A percentile compares a stretch with the other conserved stretches of the same genome.
Conservation (phyloP, 2,329 filamentous ascomycete genomes). For the Cadophora malorum region DNA sequence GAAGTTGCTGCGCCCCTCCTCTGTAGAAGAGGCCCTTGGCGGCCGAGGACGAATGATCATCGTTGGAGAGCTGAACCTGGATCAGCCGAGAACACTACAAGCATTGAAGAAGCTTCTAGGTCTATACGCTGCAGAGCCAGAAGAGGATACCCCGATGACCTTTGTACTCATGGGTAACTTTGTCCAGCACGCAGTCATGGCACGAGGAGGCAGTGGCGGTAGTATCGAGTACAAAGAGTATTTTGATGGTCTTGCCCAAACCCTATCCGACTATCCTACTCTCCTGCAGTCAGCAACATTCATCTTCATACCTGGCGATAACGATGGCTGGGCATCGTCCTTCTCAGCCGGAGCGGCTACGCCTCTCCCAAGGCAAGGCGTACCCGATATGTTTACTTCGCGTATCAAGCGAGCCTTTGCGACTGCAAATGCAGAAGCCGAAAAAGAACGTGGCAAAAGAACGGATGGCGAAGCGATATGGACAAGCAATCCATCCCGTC, state of each 20-base stretch:
- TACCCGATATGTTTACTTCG: slow-evolving; percentile 91
- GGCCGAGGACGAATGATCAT: slow-evolving; percentile 69
- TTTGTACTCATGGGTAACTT: slow-evolving; percentile 92
- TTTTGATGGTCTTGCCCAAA: slow-evolving; percentile 85
- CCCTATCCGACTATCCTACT: slow-evolving; percentile 82
- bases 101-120: slow-evolving; percentile 81
- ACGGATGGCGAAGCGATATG: slow-evolving; percentile 78
- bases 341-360: slow-evolving; percentile 79
- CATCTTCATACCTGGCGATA: slow-evolving; percentile 93
- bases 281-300: slow-evolving; percentile 83
- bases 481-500: slow-evolving; percentile 84
- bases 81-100: slow-evolving; percentile 80
- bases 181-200: slow-evolving; percentile 67
- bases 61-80: slow-evolving; percentile 84
- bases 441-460: slow-evolving; percentile 54
- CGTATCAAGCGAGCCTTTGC: slow-evolving; percentile 82
- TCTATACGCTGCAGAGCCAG: slow-evolving; percentile 70
- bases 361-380: slow-evolving; percentile 70
- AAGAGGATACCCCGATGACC: slow-evolving; percentile 72
- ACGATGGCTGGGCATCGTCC: slow-evolving; percentile 94
- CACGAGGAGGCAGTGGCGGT: slow-evolving; percentile 72
- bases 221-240: slow-evolving; percentile 97
- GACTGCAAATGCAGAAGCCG: slow-evolving; percentile 74
- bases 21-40: slow-evolving; percentile 39
- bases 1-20: slow-evolving; percentile 59